Base-by-base conservation (phyloP, 2,329 filamentous ascomycete genomes). In the Salinomyces thailandicus region DNA sequence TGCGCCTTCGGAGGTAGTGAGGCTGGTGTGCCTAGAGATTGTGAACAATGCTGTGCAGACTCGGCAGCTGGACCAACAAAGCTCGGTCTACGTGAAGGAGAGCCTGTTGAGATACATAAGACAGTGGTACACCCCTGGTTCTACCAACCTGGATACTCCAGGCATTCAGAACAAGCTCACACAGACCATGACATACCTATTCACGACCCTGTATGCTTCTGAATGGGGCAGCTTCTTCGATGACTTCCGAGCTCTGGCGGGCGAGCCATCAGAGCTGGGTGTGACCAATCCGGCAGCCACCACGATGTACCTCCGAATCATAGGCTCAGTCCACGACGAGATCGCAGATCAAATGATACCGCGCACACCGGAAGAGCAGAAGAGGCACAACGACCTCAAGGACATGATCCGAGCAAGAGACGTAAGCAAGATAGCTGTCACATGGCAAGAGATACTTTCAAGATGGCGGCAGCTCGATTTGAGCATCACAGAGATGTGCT, bases 101-200 rank as follows among this genome's bases (percentile, higher is more conserved):
- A 81, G 77, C 30, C 67, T 98, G 47, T 70, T 94, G 64, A 73
- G 76, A 49, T 95, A 96, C 61, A 72, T 91, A 42, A 76, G 76
- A 47, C 75, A 80, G 51, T 77, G 73, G 33, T 96, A 95, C 59
- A 73, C 77, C 36, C 66, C 71, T 26, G 62, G 63, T 15, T 57
- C 56, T 7, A 52, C 46, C 19, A 70, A 73, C 37, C 64, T 79
- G 45, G 91, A 98, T 58, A 75, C 79, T 6, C 60, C 76, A 16
- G 74, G 75, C 47, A 79, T 98, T 29, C 89, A 96, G 63, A 98
- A 96, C 67, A 98, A 98, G 64, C 76, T 98, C 48, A 87, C 89
- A 31, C 91, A 98, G 64, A 94, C 87, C 9, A 67, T 98, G 51
- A 98, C 91, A 7, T 91, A 85, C 55, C 77, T 98, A 34, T 98